Conservation (phyloP, 352 stramenopile genomes). For the Phytophthora brassicae region DNA sequence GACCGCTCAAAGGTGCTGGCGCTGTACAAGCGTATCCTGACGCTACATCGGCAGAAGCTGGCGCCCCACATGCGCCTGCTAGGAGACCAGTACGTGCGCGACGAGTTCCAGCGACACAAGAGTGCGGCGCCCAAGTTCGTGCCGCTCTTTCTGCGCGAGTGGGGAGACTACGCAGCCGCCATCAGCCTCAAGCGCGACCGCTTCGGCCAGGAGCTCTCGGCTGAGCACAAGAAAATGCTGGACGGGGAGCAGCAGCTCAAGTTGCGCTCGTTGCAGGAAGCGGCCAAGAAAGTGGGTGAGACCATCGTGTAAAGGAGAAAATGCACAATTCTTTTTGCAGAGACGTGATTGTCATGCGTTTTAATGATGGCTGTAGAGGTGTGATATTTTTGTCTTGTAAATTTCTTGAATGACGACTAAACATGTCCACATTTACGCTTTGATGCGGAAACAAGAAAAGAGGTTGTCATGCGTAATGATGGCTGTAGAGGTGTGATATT, state of each 20-base stretch:
- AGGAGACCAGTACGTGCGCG: constrained; percentile 80
- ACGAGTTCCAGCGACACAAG: constrained; percentile 88
- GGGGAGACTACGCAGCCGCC: constrained; percentile 66
- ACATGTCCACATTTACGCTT: too few relatives aligned
- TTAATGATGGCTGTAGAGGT: too few relatives aligned
- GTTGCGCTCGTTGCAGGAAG: constrained; percentile 67
- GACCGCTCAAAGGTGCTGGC: constrained; percentile 50
- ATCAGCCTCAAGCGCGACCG: constrained; percentile 56
- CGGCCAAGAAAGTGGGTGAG: constrained; percentile 68
- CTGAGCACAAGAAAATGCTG: constrained; percentile 57
- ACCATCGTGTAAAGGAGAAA: constrained; percentile 43
- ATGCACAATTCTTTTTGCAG: background rate
- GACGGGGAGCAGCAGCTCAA: constrained; percentile 72
- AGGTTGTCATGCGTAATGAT: too few relatives aligned
- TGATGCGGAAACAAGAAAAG: too few relatives aligned
- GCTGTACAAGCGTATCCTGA: constrained; percentile 81
- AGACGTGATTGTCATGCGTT: background rate
- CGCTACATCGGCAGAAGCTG: constrained; percentile 72
- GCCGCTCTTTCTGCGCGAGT: constrained; percentile 73
- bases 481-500: too few relatives aligned
- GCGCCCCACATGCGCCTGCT: constrained; percentile 83
- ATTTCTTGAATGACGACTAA: too few relatives aligned
- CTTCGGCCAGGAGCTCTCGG: constrained; percentile 72
- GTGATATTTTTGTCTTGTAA: too few relatives aligned
- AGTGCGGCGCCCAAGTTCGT: constrained; percentile 75